phyloP scores from a whole-genome alignment of 202 grass and related monocot genomes.

The Hordeum pubiflorum region DNA sequence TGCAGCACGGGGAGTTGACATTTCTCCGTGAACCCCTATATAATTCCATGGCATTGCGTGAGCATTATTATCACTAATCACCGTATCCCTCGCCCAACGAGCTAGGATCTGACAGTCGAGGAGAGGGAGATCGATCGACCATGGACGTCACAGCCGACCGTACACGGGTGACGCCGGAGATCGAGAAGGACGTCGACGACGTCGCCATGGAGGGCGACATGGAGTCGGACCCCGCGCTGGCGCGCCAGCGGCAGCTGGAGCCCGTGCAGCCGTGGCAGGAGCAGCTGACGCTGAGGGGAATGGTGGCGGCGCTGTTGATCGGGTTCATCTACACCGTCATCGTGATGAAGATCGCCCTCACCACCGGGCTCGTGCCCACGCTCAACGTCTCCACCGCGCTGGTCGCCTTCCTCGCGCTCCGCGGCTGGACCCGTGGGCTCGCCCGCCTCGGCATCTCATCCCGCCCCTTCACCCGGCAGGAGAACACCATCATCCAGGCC shows the following conservation, averaged over 20 bases:
- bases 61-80: no score
- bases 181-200: neutral
- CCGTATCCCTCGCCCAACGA: no score
- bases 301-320: slow-evolving; percentile 50
- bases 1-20: no score
- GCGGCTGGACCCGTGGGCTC: slow-evolving; percentile 57
- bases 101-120: no score
- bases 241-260: slow-evolving; percentile 20
- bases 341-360: slow-evolving; percentile 76
- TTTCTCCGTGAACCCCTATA: no score
- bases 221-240: slow-evolving; percentile 9
- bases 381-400: slow-evolving; percentile 84
- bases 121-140: neutral
- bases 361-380: slow-evolving; percentile 63
- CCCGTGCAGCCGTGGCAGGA: slow-evolving; percentile 39
- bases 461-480: slow-evolving; percentile 74
- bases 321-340: slow-evolving; percentile 73
- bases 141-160: slow-evolving; percentile 5
- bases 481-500: slow-evolving; percentile 83
- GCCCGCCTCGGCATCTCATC: slow-evolving; percentile 41
- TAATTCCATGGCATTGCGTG: no score
- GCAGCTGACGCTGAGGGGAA: slow-evolving; percentile 55
- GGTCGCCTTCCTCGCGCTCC: slow-evolving; percentile 57
- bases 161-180: neutral
- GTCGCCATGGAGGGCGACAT: neutral